Base-by-base conservation (phyloP, 2,329 filamentous ascomycete species). In the Parasarocladium wereldwijsianum region DNA sequence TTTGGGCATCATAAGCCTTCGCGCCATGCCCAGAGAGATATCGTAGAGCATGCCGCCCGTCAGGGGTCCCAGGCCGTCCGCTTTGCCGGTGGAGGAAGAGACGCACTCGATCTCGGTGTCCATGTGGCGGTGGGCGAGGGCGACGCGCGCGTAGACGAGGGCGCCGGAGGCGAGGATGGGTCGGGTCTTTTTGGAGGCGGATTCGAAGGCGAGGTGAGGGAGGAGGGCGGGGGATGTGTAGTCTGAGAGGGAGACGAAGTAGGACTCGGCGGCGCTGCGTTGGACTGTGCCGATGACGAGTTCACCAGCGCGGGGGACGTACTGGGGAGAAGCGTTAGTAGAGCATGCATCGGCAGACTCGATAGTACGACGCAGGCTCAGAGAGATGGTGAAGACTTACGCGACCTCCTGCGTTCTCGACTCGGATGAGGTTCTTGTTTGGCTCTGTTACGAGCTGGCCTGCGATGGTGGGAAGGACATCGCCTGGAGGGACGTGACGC, bases 81-180 rank as follows among this genome's bases (percentile, higher is more conserved):
- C 67, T 46, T 92, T 93, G 16, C 87, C 87, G 0, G 86, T 94
- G 2, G 77, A 68, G 0, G 82, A 66, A 38, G 85, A 83, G 25
- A 93, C 77, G 51, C 90, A 96, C 45, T 92, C 84, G 25, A 98
- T 61, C 56, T 96, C 90, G 1, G 84, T 69, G 46, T 94, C 84
- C 58, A 86, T 83, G 52, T 86, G 79, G 39, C 77, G 76, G 44
- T 83, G 78, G 12, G 81, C 77, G 23, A 78, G 70, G 17, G 70
- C 62, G 24, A 98, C 73, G 37, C 87, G 79, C 21, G 86, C 87
- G 57, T 96, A 96, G 20, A 96, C 83, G 17, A 94, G 59, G 31
- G 83, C 74, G 21, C 84, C 84, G 10, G 71, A 47, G 17, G 65
- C 60, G 24, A 96, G 68, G 38, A 82, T 66, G 0, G 90, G 90